Conservation (phyloP, 805 yeast species). For the Wickerhamiella sergipiensis region DNA sequence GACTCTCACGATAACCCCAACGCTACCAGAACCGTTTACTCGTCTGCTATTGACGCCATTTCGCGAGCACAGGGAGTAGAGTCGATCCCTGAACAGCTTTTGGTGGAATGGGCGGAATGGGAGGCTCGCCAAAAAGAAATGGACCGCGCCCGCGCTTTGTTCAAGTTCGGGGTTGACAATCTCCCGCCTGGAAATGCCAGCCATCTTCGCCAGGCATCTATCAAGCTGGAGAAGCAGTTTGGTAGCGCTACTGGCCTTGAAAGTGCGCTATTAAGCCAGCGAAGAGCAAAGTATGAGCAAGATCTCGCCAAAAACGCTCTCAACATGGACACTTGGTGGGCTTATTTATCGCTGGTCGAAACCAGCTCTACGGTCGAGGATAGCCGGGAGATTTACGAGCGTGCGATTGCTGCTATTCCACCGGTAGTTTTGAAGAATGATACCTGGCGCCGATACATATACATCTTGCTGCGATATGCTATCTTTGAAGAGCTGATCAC, state of each 20-base stretch:
- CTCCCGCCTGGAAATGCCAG: slow-evolving; percentile 29
- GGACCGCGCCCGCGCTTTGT: slow-evolving; percentile 51
- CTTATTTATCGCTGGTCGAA: slow-evolving; percentile 40
- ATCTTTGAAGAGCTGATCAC: slow-evolving; percentile 43
- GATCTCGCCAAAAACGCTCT: slow-evolving; percentile 32
- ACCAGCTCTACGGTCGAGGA: slow-evolving; percentile 24
- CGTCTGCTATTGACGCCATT: slow-evolving; percentile 48
- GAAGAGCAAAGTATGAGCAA: slow-evolving; percentile 43
- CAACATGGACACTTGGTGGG: slow-evolving; percentile 70
- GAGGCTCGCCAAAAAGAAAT: slow-evolving; percentile 47
- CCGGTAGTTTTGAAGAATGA: slow-evolving; percentile 26
- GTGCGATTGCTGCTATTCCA: slow-evolving; percentile 31
- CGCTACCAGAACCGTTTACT: slow-evolving; percentile 48
- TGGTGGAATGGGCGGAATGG: slow-evolving; percentile 53
- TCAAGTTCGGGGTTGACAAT: slow-evolving; percentile 34
- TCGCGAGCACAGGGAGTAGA: slow-evolving; percentile 16
- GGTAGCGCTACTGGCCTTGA: slow-evolving; percentile 47
- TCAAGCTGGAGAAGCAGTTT: slow-evolving; percentile 51
- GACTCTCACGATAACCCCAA: slow-evolving; percentile 30
- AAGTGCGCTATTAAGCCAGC: slow-evolving; percentile 32
- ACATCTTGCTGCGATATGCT: slow-evolving; percentile 56
- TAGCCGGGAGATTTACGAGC: slow-evolving; percentile 29
- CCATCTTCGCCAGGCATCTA: slow-evolving; percentile 31
- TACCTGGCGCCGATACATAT: slow-evolving; percentile 58
- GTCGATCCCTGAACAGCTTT: slow-evolving; percentile 27